Conservation (phyloP, 768 basidiomycete species). For the Suillus subalutaceus region DNA sequence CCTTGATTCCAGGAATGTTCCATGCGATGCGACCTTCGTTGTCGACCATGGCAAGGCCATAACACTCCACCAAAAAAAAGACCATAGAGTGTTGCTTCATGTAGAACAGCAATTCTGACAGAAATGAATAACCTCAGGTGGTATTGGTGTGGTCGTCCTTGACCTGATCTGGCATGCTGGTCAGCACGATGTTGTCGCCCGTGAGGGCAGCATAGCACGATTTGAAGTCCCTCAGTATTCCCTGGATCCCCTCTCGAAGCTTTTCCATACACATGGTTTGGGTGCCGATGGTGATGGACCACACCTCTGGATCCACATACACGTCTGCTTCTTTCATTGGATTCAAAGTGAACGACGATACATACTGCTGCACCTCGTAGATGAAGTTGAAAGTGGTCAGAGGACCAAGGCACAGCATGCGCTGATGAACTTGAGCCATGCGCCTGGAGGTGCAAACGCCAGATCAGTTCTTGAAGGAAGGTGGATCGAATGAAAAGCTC, state of each 20-base stretch:
- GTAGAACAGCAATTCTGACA: neutral
- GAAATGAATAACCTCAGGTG: neutral
- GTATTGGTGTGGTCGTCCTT: neutral
- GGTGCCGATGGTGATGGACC: neutral
- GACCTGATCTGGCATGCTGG: fast-evolving
- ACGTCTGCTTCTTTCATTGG: neutral
- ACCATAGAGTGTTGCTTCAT: neutral
- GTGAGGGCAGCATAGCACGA: neutral
- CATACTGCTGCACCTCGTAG: neutral
- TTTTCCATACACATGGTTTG: neutral
- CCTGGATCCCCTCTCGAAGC: neutral
- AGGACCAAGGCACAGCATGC: neutral
- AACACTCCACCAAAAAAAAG: neutral
- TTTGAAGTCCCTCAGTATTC: neutral
- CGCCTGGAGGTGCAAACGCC: neutral
- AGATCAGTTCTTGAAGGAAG: neutral
- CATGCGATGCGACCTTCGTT: neutral
- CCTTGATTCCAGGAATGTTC: neutral
- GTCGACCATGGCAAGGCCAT: neutral
- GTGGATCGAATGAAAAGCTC: fast-evolving
- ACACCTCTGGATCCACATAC: neutral
- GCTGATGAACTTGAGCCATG: neutral
- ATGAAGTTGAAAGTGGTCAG: neutral
- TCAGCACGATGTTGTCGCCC: neutral
- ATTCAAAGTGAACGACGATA: neutral